Base-by-base conservation (phyloP, 108 stramenopile species). In the Schizochytrium sp. region DNA sequence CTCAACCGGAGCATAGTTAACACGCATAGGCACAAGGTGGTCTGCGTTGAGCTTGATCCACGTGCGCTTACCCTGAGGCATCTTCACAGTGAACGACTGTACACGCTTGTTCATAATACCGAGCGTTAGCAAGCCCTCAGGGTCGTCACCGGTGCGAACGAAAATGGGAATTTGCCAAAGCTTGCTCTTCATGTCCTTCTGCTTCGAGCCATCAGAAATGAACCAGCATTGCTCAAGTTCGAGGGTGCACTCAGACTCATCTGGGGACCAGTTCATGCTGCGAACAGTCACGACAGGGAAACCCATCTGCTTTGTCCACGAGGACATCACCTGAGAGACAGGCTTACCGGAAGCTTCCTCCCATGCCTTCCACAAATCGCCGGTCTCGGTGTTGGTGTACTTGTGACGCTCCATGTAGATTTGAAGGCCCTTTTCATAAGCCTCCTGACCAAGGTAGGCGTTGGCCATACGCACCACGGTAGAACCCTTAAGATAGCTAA, bases 41-140 rank as follows among this genome's bases (percentile, higher is more conserved):
- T 96, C 96, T 7, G 96, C 95, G 93, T 98, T 98, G 53, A 98
- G 93, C 93, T 98, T 98, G 83, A 98, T 95, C 96, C 96, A 98
- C 47, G 92, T 93, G 42, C 90, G 91, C 61, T 90, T 90, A 44
- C 91, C 88, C 8, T 73, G 4, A 55, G 41, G 40, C 59, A 12
- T 46, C 8, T 1, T 19, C 55, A 28, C 64, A 44, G n/a, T 96
- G 60, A 87, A 95, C 95, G 49, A 95, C 94, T 12, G 95, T 94
- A 91, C 94, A 93, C 91, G 95, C 95, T 57, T 96, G 2, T 72
- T 88, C 97, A 98, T 97, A 89, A 97, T 91, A 38, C 91, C 91
- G 4, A 94, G 92, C 28, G 28, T 28, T 28, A 28, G 28, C 28
- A 28, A 28, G 28, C 28, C 28, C 28, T 28, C 28, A 28, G 28